These are phyloP conservation scores for Balakata baccata DNA, from an alignment of 345 rosid species.

Conservation along the genomic window DNA sequence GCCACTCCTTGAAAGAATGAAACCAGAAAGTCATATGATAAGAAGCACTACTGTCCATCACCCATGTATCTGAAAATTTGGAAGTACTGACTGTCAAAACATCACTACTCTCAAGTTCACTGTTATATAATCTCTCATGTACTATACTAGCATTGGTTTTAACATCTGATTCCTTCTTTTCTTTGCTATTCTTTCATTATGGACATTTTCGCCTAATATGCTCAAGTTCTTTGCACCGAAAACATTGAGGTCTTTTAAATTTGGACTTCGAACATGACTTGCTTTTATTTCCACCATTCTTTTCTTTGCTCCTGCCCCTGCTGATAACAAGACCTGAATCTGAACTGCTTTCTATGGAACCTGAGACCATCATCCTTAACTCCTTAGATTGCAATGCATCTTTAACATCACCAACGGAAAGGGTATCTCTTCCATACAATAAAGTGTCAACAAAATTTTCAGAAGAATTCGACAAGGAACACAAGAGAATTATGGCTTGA, in stretches of 20 bases:
- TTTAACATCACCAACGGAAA: neutral
- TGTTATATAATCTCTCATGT: neutral
- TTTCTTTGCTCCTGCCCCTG: neutral
- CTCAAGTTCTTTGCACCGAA: neutral
- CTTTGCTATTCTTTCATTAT: too few relatives aligned
- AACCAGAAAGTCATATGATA: constrained; percentile 8
- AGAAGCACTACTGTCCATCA: neutral
- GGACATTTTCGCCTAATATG: neutral
- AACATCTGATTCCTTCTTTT: neutral
- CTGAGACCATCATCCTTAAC: neutral
- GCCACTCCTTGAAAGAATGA: constrained; percentile 3
- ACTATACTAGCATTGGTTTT: neutral
- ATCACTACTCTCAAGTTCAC: neutral
- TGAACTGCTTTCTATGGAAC: neutral
- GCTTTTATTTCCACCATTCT: neutral
- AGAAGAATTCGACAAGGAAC: neutral
- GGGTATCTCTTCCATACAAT: neutral
- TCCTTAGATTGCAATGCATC: neutral
- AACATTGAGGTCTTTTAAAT: too few relatives aligned
- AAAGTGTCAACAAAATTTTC: neutral
- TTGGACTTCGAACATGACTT: neutral
- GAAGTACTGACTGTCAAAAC: neutral
- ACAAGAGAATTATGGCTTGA: neutral
- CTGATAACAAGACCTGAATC: neutral
- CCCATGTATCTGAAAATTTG: too few relatives aligned